These are phyloP conservation scores for Lipomyces kockii DNA, from an alignment of 805 yeast species.

Conservation along the genomic window DNA sequence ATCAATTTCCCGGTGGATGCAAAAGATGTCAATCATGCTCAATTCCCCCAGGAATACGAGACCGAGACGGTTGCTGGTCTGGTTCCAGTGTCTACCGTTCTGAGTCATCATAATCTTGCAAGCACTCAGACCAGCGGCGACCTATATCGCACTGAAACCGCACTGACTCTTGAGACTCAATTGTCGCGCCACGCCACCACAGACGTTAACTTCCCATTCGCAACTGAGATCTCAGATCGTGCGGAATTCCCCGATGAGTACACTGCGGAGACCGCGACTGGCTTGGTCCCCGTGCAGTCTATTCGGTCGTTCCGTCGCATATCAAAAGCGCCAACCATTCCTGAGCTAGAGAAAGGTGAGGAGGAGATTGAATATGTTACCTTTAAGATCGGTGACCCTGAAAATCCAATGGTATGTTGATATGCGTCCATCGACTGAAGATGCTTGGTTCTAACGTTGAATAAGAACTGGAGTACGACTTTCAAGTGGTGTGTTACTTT, in stretches of 20 bases:
- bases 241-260: conserved; percentile 89
- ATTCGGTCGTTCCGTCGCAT: conserved; percentile 44
- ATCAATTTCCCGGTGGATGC: conserved; percentile 54
- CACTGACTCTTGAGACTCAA: conserved; percentile 68
- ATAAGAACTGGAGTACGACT: conserved; percentile 29
- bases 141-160: conserved; percentile 62
- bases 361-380: conserved; percentile 75
- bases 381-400: conserved; percentile 77
- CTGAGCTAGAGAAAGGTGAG: conserved; percentile 43
- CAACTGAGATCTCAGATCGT: conserved; percentile 34
- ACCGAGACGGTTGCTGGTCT: conserved; percentile 86
- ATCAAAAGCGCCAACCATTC: conserved; percentile 16
- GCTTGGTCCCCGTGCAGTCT: conserved; percentile 80
- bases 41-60: conserved; percentile 90
- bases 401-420: conserved; percentile 62
- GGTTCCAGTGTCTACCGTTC: conserved; percentile 66
- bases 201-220: conserved; percentile 56
- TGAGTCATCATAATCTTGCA: background rate
- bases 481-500: conserved; percentile 58
- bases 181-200: conserved; percentile 58
- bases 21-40: conserved; percentile 40
- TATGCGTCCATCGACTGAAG: no score
- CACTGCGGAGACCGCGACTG: conserved; percentile 84
- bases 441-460: background rate
- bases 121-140: conserved; percentile 9